A percentile compares a stretch with the other conserved stretches of the same genome.
phyloP scores from a whole-genome alignment of 1,139 yeast genomes.

The Saccharomyces pastorianus region DNA sequence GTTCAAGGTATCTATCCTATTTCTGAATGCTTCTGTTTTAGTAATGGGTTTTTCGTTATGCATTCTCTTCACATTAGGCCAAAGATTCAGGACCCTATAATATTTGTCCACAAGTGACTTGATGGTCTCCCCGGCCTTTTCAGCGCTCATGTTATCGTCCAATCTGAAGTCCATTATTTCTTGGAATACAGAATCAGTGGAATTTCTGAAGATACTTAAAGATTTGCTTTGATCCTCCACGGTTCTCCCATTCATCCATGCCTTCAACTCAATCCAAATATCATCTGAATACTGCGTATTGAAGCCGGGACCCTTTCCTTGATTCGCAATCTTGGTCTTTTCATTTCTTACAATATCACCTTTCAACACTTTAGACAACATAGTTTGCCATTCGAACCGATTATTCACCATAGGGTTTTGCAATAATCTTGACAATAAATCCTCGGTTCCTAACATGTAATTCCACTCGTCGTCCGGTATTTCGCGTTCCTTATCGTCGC shows the following conservation, averaged over 20 bases:
- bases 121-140: conserved; percentile 17
- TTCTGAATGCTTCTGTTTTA: conserved; percentile 54
- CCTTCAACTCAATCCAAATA: conserved; percentile 63
- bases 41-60: conserved; percentile 67
- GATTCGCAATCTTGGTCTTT: conserved; percentile 64
- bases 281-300: conserved; percentile 62
- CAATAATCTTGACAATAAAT: conserved; percentile 16
- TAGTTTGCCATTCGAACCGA: conserved; percentile 91
- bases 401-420: conserved; percentile 62
- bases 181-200: conserved; percentile 68
- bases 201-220: conserved; percentile 61
- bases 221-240: conserved; percentile 72
- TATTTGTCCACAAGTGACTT: conserved; percentile 46
- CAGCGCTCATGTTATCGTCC: conserved; percentile 12
- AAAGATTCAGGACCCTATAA: conserved; percentile 64
- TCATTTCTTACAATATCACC: conserved; percentile 93
- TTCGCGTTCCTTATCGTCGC: conserved; percentile 1
- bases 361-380: conserved; percentile 81
- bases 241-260: conserved; percentile 74
- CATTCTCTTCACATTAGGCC: conserved; percentile 80
- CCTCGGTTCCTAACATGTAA: conserved; percentile 9
- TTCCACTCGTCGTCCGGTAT: conserved; percentile 3
- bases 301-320: conserved; percentile 34
- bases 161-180: conserved; percentile 44
- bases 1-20: conserved; percentile 64